Base-by-base conservation (phyloP, 2,329 filamentous ascomycete genomes). In the Colletotrichum australisinense region DNA sequence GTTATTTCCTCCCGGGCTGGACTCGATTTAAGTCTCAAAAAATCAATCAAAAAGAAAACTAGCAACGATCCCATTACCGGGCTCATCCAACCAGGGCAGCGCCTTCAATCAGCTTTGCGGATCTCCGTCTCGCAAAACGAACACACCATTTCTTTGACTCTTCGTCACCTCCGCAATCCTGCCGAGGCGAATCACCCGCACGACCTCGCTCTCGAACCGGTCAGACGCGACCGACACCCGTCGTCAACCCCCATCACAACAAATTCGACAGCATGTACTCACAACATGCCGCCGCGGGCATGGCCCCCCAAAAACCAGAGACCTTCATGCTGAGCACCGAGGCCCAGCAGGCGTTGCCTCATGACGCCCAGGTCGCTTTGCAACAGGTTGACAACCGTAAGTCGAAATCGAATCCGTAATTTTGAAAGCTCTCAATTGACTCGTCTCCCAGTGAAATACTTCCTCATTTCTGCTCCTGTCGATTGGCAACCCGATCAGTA, bases 271-370 rank as follows among this genome's bases (percentile, higher is more conserved):
- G 73, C 80, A 95, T 96, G 94, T 96, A 95, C 86, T 90, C 93
- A 77, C 93, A 95, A 86, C 93, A 95, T 86, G 90, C 93, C 81
- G 89, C 92, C 78, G 90, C 93, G 81, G 89, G 92, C 78, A 98
- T 98, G 94, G 93, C 94, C 79, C 94, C 94, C 76, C 95, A 98
- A 87, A 98, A 98, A 85, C 97, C 97, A 78, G 97, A 99, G 89
- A 98, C 97, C 53, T 99, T 99, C 83, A 96, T 99, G 93, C 90
- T 99, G 83, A 98, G 96, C 83, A 95, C 93, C 80, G 96, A 98
- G 86, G 96, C 97, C 74, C 96, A 98, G 86, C 95, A 98, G 86
- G 96, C 94, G 79, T 90, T 99, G 77, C 97, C 97, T 69, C 95
- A 97, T 78, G 97, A 98, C 88, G 95, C 95, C 79, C 95, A 98